phyloP scores from a whole-genome alignment of 768 basidiomycete genomes.

The Russula sp. region DNA sequence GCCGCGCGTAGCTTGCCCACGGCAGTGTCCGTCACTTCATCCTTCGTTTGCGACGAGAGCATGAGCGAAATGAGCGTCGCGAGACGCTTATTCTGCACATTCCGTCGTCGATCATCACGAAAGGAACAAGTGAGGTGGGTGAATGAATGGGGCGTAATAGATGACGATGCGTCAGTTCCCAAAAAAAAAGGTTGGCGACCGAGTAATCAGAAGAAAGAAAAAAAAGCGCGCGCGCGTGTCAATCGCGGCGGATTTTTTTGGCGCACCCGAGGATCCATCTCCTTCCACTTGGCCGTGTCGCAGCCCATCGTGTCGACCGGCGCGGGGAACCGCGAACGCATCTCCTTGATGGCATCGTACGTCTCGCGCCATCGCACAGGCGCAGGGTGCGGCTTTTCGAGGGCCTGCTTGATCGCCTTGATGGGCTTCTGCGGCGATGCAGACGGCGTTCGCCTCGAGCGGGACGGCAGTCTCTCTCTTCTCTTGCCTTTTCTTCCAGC shows the following conservation, averaged over 20 bases:
- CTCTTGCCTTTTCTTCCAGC: too few species aligned
- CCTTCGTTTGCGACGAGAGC: conserved; percentile 95
- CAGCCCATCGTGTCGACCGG: conserved; percentile 95
- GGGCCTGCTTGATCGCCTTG: conserved; percentile 48
- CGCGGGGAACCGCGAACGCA: conserved; percentile 65
- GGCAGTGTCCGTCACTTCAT: conserved; percentile 79
- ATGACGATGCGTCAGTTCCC: too few species aligned
- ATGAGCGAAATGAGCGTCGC: conserved; percentile 87
- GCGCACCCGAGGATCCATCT: conserved; percentile 57
- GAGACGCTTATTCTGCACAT: conserved; percentile 64
- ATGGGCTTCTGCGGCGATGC: conserved; percentile 43
- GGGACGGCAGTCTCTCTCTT: not conserved
- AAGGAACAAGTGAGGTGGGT: too few species aligned
- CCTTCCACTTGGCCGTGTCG: conserved; percentile 56
- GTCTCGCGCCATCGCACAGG: conserved; percentile 61
- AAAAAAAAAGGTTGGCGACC: not conserved
- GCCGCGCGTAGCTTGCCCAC: conserved; percentile 62
- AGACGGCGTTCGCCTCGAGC: conserved; percentile 18
- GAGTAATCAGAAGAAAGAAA: not conserved
- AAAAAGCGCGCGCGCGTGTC: not conserved
- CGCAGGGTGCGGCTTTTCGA: conserved; percentile 57
- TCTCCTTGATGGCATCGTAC: conserved; percentile 65
- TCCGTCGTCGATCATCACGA: not conserved
- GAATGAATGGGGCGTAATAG: too few species aligned
- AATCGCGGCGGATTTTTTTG: too few species aligned